Percentiles rank a stretch among this genome's conserved stretches.
Conservation (phyloP, 306 rosid species). For the Begonia loranthoides region DNA sequence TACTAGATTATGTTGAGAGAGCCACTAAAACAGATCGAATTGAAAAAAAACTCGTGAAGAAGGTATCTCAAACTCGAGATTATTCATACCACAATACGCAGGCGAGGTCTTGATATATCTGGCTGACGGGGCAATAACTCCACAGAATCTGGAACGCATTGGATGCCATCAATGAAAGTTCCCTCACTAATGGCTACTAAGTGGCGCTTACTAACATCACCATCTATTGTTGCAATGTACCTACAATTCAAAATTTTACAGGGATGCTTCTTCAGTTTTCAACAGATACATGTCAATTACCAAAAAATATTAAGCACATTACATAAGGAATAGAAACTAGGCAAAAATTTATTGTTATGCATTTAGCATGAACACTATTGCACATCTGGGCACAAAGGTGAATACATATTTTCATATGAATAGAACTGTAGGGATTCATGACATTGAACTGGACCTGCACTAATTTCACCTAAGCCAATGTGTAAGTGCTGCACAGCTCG, state of each 20-base stretch:
- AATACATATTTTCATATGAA: no score
- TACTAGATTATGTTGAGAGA: no score
- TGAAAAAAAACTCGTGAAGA: no score
- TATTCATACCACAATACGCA: conserved; percentile 66
- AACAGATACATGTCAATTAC: neutral
- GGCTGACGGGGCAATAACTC: conserved; percentile 67
- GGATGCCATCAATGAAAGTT: conserved; percentile 60
- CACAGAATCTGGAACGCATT: conserved; percentile 66
- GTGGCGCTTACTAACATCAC: conserved; percentile 59
- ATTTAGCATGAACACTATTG: no score
- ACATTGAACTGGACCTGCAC: no score
- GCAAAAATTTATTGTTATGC: no score
- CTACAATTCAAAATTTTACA: conserved; percentile 29
- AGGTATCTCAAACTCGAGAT: neutral
- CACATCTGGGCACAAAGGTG: no score
- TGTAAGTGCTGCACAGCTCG: neutral
- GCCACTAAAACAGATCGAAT: no score
- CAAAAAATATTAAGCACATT: no score
- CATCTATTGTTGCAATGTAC: conserved; percentile 76
- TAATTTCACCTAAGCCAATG: no score
- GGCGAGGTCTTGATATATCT: conserved; percentile 53
- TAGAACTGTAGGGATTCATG: no score
- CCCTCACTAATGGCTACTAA: conserved; percentile 64
- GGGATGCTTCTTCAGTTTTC: conserved; percentile 12
- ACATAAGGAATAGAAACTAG: no score